Base-by-base conservation (phyloP, 2,329 filamentous ascomycete genomes). In the Colletotrichum tabaci region DNA sequence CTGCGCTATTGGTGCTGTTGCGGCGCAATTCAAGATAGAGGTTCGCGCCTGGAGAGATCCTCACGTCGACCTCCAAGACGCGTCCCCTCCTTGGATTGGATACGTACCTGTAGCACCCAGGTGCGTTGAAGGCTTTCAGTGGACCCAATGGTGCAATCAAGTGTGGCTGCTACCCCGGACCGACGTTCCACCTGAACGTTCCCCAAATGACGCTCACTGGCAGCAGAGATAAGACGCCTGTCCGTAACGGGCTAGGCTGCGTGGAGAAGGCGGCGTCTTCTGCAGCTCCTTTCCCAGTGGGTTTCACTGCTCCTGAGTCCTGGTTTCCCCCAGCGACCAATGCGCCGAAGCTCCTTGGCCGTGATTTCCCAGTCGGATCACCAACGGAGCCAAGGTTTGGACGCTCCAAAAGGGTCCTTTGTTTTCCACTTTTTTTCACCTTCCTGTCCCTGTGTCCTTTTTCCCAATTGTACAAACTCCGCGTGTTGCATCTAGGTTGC, bases 331-430 rank as follows among this genome's bases (percentile, higher is more conserved):
- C 21, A 21, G 58, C 58, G 71, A 57, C 63, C 71, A 69, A 38
- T 38, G 35, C 35, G 35, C 35, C 35, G 9, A 71, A 73, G 71
- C 71, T 73, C 67, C 71, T 71, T 62, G 60, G 56, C 57, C 49
- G 66, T 69, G 70, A 65, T 67, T 71, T 73, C 61, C 67, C 61
- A 66, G 49, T 55, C 49, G 56, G 66, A 69, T 72, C 66, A 71
- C 66, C 70, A 72, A 71, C 49, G 40, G 16, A 57, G 53, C 67
- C 67, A 61, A 71, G 70, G 69, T 72, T 72, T 35, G 42, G 44
- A 38, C 30, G 44, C 42, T 58, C 38, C 55, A 38, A 56, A 61
- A 70, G 60, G 66, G 55, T 60, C 52, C 44, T 58, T 35, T 38
- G 26, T 53, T 35, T 71, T 63, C 68, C 64, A 71, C 65, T 71